Evolutionary conservation across 805 yeast species (phyloP), one percentile per base, ranked within the genome.

Genomic region (Spencermartinsiella europaea): DNA sequence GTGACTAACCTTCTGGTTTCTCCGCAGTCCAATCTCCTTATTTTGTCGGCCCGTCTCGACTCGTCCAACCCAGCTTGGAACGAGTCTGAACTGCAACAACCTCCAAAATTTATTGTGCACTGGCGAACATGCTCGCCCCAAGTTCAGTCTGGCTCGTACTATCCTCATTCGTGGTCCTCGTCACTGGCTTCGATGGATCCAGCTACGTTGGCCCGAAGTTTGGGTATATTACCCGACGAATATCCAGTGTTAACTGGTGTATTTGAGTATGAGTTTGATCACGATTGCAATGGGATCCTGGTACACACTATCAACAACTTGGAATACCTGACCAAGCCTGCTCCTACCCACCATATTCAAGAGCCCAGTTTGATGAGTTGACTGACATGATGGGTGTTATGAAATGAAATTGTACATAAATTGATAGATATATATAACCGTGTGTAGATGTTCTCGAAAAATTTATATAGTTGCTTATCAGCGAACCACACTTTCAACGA

Each of bases 241-340:
- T 61, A 57, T 49, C 67, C 67, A 2, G 61, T 63, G 16, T 49
- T 65, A 21, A 62, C 64, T 12, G 69, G 69, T n/a, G 55, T 61
- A 31, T 64, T 65, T 44, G 67, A 63, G 54, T 65, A 64, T 40
- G 61, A 57, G 21, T 59, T 65, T 44, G 55, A 48, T 36, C 25
- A 42, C 4, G 50, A 48, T 20, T 62, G 67, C 54, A 46, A 50
- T n/a, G 28, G 33, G 8, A 52, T 65, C 14, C 35, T 51, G 19
- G 52, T 53, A 28, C 66, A 65, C 38, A 54, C 63, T 5, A 52
- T 65, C 36, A 55, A 63, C n/a, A 58, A 64, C 43, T 57, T 65
- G 19, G 68, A 65, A 50, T 64, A 63, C 47, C 48, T 62, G 37
- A 45, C 64, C 12, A 52, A 57, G 41, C 64, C 64, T 5, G 55